Base-by-base conservation (phyloP, 2,329 filamentous ascomycete species). In the Amauroascus niger region DNA sequence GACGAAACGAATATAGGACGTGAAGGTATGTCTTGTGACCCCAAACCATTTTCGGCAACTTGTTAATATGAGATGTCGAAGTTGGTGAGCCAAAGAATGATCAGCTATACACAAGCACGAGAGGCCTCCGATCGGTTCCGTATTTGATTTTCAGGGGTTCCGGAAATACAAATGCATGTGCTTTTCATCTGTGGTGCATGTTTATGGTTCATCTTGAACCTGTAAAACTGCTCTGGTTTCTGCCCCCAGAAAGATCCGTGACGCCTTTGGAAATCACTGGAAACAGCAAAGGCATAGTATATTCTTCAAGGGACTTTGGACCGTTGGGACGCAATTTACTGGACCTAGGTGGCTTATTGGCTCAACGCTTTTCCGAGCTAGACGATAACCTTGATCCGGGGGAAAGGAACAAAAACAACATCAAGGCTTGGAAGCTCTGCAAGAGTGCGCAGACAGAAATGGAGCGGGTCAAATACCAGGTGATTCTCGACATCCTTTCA, bases 111-210 rank as follows among this genome's bases (percentile, higher is more conserved):
- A 55, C 65, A 2, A 66, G 65, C 45, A 66, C 65, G 14, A 60
- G 67, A 11, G 67, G 67, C 3, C 60, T 69, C 30, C 64, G 64
- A 26, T 69, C 67, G 2, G 59, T 69, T n/a, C 65, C 67, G n/a
- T 67, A 64, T 49, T 47, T 69, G 4, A 60, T 67, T 32, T 46
- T 69, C 16, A 61, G 63, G 1, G 57, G 64, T 22, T 57, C 61
- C 7, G 56, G 48, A 18, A 60, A 62, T 49, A 63, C 61, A 1
- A 61, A 59, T 39, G 62, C 55, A 44, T 59, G 60, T 13, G 60
- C 62, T 1, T 56, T 66, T 13, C 66, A 68, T 49, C 51, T 69
- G 6, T 55, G 64, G 6, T 63, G 57, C 50, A 66, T 69, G 55
- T 41, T 65, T n/a, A 60, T 56, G 33, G 55, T 63, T 2, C 66